A percentile compares a stretch with the other conserved stretches of the same genome.
These are phyloP conservation scores for Lactarius tabidus DNA, from an alignment of 768 basidiomycete species.

Conservation along the genomic window DNA sequence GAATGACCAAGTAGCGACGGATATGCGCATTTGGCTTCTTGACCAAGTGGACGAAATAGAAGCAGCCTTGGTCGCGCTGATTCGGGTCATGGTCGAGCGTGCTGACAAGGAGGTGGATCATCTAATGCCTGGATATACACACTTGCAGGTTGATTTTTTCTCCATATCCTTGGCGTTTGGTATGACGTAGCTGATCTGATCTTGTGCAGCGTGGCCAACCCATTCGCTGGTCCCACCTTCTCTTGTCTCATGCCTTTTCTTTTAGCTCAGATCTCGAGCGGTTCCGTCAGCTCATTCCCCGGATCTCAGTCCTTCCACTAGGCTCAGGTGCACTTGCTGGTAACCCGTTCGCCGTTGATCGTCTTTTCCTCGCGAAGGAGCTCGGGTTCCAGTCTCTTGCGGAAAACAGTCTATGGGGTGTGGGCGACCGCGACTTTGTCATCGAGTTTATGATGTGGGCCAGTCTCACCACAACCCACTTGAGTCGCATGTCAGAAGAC, in stretches of 20 bases:
- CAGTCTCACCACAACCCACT: constrained; percentile 86
- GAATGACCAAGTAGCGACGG: constrained; percentile 98
- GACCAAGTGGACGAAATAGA: constrained; percentile 69
- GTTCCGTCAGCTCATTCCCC: constrained; percentile 76
- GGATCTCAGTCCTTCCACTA: constrained; percentile 89
- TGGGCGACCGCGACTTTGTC: constrained; percentile 95
- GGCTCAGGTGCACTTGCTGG: constrained; percentile 95
- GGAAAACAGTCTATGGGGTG: constrained; percentile 96
- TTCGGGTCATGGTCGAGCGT: constrained; percentile 86
- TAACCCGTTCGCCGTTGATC: constrained; percentile 91
- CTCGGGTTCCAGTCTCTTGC: constrained; percentile 85
- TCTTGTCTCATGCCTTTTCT: constrained; percentile 92
- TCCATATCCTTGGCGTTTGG: neutral
- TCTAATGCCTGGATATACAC: constrained; percentile 94
- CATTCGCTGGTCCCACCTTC: constrained; percentile 96
- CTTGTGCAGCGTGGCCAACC: constrained; percentile 84
- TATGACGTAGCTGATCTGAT: constrained; percentile 2
- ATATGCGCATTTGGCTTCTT: constrained; percentile 95
- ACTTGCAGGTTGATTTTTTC: constrained; percentile 72
- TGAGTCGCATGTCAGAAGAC: constrained; percentile 95
- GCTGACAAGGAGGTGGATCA: constrained; percentile 92
- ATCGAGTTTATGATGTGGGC: constrained; percentile 98
- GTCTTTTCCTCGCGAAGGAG: constrained; percentile 87
- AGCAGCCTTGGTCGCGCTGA: constrained; percentile 64
- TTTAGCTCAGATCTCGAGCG: constrained; percentile 88